Base-by-base conservation (phyloP, 2,329 filamentous ascomycete species). In the Xylariaceae sp. region DNA sequence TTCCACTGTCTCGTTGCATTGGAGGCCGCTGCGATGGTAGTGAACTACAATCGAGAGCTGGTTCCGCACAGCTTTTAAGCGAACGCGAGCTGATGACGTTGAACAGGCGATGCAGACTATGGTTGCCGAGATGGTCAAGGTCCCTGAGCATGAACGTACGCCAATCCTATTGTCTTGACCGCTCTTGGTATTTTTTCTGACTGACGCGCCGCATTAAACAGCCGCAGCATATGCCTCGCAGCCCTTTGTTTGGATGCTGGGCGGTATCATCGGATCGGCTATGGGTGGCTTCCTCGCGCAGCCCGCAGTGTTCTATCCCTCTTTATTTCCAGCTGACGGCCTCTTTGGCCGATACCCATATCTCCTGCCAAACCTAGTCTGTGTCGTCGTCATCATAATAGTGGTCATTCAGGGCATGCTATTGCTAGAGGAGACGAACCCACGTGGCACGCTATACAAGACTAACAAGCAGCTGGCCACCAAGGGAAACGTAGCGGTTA, bases 301-400 rank as follows among this genome's bases (percentile, higher is more conserved):
- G 42, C 70, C 70, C 1, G 66, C 70, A 3, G 56, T 40, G n/a
- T 71, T 70, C 54, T 71, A 71, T 47, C 69, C 65, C 13, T 60
- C 58, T 0, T 37, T 72, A 18, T 75, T 75, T 43, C 61, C 72
- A 2, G 57, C 65, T 22, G 72, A 74, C 22, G 72, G 72, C 1
- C 41, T 75, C 1, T 75, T 74, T 45, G 85, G 85, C 40, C 76
- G 78, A 7, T 89, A 86, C 61, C 87, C 88, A 0, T 92, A 88
- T 61, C 75, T 89, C n/a, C 71, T 80, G 5, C 86, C 86, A 1
- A 89, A 89, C 62, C 62, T 88, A 1, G 73, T 87, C 47, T 81
- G 84, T 0, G 84, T 85, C 0, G 73, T 68, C 1, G 74, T 88
- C 9, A 75, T 89, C 30, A 59, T 81, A 1, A 59, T 87, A 5